Base-by-base conservation (phyloP, 768 basidiomycete genomes). In the Leucocoprinus birnbaumii region DNA sequence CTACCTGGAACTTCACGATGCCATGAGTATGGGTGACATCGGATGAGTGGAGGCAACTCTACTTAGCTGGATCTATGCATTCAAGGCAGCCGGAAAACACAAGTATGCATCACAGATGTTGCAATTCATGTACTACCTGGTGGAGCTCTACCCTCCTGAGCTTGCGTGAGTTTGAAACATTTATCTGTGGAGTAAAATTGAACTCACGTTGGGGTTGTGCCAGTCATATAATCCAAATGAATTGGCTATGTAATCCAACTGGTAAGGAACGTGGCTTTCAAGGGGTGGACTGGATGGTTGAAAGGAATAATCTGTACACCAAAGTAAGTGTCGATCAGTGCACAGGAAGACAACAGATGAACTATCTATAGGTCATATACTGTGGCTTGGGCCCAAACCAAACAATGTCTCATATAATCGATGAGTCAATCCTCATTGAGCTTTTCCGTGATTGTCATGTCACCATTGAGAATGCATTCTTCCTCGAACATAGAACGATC, bases 221-320 rank as follows among this genome's bases (percentile, higher is more conserved):
- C n/a, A 44, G 43, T 11, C 10, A 44, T 14, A 24, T 24, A 2
- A 44, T 44, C 18, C 43, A 21, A 21, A 44, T n/a, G 19, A 44
- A 44, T 1, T 44, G 19, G 9, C 43, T 44, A 21, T 19, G 19
- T 11, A 44, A 44, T 24, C 43, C 43, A 4, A 44, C 43, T 11
- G 43, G 43, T 44, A 19, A 21, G 4, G 11, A 14, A 21, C n/a
- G 11, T 10, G 11, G 24, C 43, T 44, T 44, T 44, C 43, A 10
- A 3, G 43, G 43, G 24, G 11, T 44, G 11, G 19, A 44, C 18
- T 44, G 43, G 43, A 10, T 44, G 4, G 24, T 44, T 4, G 43
- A 44, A 10, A 19, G 24, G 11, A 44, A 44, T 21, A 44, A 44
- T 24, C 43, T 44, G 73, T 64, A 44, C 18, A 44, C 24, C 18